A percentile compares a stretch with the other conserved stretches of the same genome.
Evolutionary conservation across 228 moss, liverwort and hornwort species (phyloP).

Genomic region (Sphagnum magellanicum): DNA sequence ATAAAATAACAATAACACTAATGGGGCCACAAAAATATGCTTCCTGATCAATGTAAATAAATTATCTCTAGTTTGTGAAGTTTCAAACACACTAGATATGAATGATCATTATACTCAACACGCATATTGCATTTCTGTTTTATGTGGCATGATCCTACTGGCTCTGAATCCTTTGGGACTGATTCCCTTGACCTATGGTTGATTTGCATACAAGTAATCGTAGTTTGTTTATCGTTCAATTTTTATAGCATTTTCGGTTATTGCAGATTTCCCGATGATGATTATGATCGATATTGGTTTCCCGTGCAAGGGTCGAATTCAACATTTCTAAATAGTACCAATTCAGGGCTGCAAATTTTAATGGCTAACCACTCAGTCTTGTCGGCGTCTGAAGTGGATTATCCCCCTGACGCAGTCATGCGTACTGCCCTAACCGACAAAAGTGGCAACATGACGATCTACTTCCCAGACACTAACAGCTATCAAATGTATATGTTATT

Average conservation of each 20-base stretch:
- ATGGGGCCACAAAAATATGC: too few relatives aligned
- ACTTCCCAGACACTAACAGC: background rate
- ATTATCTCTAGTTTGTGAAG: too few relatives aligned
- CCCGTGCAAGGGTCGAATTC: conserved; percentile 7
- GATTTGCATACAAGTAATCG: too few relatives aligned
- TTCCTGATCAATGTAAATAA: too few relatives aligned
- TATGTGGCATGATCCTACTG: too few relatives aligned
- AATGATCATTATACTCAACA: too few relatives aligned
- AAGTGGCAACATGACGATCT: conserved; percentile 7
- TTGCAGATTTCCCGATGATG: conserved; percentile 31
- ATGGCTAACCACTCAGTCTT: rapidly evolving
- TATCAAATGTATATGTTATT: background rate
- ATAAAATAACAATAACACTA: too few relatives aligned
- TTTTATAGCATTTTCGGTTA: background rate
- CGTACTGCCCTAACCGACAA: conserved; percentile 22
- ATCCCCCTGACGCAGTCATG: conserved; percentile 15
- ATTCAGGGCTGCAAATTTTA: background rate
- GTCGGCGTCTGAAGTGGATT: rapidly evolving
- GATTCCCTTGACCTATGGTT: too few relatives aligned
- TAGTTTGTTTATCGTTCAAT: too few relatives aligned
- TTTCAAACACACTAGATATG: too few relatives aligned
- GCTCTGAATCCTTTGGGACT: too few relatives aligned
- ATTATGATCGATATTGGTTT: conserved; percentile 31
- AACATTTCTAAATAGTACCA: conserved; percentile 5
- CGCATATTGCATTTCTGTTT: too few relatives aligned